These are phyloP conservation scores for Aspergillus melleus DNA, from an alignment of 2,329 filamentous ascomycete genomes.

Conservation along the genomic window DNA sequence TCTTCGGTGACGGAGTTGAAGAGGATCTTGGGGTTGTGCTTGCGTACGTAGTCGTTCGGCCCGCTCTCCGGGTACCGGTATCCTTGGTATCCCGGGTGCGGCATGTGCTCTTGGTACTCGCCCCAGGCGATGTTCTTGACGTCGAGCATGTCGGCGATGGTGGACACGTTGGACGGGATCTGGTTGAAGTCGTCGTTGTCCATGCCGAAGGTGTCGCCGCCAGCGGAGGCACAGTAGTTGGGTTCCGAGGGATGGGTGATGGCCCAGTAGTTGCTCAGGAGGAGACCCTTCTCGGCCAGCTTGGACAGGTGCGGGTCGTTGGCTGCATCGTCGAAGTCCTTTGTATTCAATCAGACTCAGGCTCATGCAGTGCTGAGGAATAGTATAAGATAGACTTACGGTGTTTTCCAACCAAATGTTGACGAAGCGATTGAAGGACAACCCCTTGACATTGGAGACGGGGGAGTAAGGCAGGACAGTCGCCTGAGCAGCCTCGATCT, in stretches of 20 bases:
- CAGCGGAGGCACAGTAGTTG: conserved; percentile 70
- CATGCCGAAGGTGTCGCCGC: conserved; percentile 74
- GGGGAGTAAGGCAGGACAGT: conserved; percentile 62
- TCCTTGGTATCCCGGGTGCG: conserved; percentile 72
- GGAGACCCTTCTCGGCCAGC: conserved; percentile 54
- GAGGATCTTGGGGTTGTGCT: conserved; percentile 70
- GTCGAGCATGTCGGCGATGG: conserved; percentile 68
- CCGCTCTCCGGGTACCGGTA: conserved; percentile 58
- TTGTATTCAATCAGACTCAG: not conserved
- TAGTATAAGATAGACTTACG: conserved; percentile 35
- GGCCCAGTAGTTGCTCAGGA: conserved; percentile 59
- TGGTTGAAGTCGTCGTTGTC: conserved; percentile 65
- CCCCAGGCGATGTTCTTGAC: conserved; percentile 66
- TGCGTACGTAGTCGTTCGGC: conserved; percentile 76
- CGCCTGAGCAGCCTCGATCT: conserved; percentile 41
- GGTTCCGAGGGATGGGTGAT: conserved; percentile 73
- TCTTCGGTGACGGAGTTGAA: conserved; percentile 64
- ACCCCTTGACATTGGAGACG: conserved; percentile 65
- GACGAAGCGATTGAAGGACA: conserved; percentile 70
- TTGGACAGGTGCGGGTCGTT: conserved; percentile 51
- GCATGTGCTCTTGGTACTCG: conserved; percentile 76
- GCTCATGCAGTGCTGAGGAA: not conserved
- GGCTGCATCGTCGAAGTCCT: conserved; percentile 62
- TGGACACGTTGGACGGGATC: conserved; percentile 62
- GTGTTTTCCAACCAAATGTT: conserved; percentile 80